phyloP scores from a whole-genome alignment of 2,329 filamentous ascomycete species.

The Botryotinia calthae region DNA sequence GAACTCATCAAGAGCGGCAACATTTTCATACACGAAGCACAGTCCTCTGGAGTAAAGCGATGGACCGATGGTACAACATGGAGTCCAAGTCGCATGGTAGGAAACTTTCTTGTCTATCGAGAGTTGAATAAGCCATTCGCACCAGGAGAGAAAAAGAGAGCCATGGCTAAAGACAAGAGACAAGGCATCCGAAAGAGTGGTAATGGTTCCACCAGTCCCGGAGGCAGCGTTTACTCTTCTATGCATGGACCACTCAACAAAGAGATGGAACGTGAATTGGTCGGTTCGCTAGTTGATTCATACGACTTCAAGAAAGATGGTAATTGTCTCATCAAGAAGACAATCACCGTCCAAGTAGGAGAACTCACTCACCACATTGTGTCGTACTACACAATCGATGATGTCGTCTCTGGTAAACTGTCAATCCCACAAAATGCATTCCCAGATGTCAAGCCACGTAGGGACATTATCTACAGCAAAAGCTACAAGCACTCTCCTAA shows the following conservation, averaged over 20 bases:
- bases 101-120: slow-evolving; percentile 93
- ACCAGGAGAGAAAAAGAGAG: slow-evolving; percentile 80
- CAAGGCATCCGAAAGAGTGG: slow-evolving; percentile 35
- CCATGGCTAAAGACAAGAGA: slow-evolving; percentile 65
- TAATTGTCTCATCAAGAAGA: slow-evolving; percentile 76
- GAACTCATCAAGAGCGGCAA: slow-evolving; percentile 79
- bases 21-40: slow-evolving; percentile 90
- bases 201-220: slow-evolving; percentile 24
- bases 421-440: slow-evolving; percentile 57
- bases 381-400: slow-evolving; percentile 81
- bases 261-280: slow-evolving; percentile 45
- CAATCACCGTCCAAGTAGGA: slow-evolving; percentile 74
- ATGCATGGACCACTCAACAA: slow-evolving; percentile 28
- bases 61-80: slow-evolving; percentile 92
- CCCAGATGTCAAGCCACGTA: slow-evolving; percentile 52
- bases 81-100: slow-evolving; percentile 92
- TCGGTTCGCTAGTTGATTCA: slow-evolving; percentile 84
- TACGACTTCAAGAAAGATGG: slow-evolving; percentile 83
- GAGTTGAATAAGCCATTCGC: slow-evolving; percentile 96
- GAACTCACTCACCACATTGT: slow-evolving; percentile 81
- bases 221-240: slow-evolving; percentile 16
- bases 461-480: slow-evolving; percentile 57
- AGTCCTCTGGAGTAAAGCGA: slow-evolving; percentile 84
- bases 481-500: slow-evolving; percentile 67
- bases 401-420: slow-evolving; percentile 61